These are phyloP conservation scores for Colletotrichum horii DNA, from an alignment of 2,329 filamentous ascomycete species.

Conservation along the genomic window DNA sequence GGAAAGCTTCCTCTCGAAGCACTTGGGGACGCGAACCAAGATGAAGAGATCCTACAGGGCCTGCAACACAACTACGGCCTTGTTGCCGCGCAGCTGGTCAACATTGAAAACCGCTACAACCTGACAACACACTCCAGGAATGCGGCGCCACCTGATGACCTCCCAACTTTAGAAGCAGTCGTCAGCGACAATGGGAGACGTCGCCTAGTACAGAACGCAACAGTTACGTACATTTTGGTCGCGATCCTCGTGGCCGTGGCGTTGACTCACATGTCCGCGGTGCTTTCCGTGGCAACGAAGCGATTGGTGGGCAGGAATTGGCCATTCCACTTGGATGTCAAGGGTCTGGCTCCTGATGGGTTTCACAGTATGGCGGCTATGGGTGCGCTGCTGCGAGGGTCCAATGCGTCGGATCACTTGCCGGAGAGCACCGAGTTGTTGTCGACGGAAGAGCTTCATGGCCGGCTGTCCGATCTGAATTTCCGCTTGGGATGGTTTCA, in stretches of 20 bases:
- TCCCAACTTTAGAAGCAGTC: not conserved
- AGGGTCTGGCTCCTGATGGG: not conserved
- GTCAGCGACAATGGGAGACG: not conserved
- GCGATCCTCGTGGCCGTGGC: not conserved
- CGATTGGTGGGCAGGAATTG: not conserved
- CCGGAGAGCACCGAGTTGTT: not conserved
- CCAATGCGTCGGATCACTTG: not conserved
- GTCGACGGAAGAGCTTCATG: not conserved
- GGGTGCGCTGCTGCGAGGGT: not conserved
- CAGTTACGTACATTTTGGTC: not conserved
- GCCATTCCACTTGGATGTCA: not conserved
- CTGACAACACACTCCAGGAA: not conserved
- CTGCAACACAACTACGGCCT: not conserved
- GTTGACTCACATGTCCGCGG: not conserved
- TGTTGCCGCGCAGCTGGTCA: not conserved
- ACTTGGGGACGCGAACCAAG: not conserved
- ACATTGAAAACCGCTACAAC: not conserved
- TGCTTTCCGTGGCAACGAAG: not conserved
- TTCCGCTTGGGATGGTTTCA: not conserved
- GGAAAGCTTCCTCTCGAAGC: not conserved
- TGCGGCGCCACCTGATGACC: not conserved
- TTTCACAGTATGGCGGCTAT: not conserved
- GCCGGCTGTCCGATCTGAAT: not conserved
- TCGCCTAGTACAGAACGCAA: not conserved
- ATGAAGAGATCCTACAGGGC: not conserved